phyloP scores from a whole-genome alignment of 179 eudicot species.

The Spinacia oleracea region DNA sequence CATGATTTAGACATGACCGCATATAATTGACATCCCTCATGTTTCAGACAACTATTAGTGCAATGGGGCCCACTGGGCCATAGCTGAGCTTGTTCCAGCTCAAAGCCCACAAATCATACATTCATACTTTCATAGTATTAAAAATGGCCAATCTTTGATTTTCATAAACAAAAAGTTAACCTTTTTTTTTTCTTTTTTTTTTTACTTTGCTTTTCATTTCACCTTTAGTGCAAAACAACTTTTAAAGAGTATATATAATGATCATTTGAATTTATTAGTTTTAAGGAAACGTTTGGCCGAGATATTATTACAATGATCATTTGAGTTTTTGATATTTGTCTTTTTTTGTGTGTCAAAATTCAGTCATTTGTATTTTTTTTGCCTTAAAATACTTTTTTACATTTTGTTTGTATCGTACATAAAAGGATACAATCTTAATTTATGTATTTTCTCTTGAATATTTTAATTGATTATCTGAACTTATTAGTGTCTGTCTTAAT shows the following conservation, averaged over 20 bases:
- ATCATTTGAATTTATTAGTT: not conserved
- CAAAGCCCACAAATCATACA: slow-evolving; percentile 22
- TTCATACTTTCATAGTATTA: not conserved
- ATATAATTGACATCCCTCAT: slow-evolving; percentile 25
- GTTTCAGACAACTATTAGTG: slow-evolving; percentile 19
- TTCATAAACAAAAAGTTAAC: not conserved
- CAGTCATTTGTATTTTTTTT: too few species aligned
- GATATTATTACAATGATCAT: too few species aligned
- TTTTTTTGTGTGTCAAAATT: too few species aligned
- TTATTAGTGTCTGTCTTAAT: too few species aligned
- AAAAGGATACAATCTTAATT: too few species aligned
- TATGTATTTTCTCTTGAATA: too few species aligned
- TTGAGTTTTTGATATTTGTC: too few species aligned
- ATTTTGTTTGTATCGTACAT: too few species aligned
- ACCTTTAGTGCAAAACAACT: not conserved
- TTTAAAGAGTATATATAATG: not conserved
- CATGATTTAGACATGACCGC: slow-evolving; percentile 29
- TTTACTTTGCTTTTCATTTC: slow-evolving; percentile 9
- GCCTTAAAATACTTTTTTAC: too few species aligned
- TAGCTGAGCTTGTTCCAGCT: slow-evolving; percentile 29
- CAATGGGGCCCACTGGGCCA: slow-evolving; percentile 26
- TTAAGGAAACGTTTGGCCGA: too few species aligned
- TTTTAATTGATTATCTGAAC: too few species aligned
- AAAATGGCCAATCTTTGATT: slow-evolving; percentile 10
- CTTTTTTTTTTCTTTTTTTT: not conserved